Conservation (phyloP, 139 green algal species). For the Chlamydomonas urium region DNA sequence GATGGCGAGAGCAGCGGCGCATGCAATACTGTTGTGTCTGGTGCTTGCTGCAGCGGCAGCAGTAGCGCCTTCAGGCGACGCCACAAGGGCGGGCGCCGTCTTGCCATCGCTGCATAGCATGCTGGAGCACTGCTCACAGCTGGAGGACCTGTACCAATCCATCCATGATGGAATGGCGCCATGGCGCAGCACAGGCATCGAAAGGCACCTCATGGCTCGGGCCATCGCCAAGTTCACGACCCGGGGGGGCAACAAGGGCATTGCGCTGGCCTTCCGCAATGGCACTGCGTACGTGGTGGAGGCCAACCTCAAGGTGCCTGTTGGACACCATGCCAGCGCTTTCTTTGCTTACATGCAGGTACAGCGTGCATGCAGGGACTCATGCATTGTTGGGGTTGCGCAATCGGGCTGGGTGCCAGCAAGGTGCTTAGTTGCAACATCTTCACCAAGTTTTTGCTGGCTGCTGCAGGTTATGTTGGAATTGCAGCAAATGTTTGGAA, state of each 20-base stretch:
- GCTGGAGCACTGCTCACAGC: too few species aligned
- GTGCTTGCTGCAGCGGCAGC: too few species aligned
- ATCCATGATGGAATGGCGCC: too few species aligned
- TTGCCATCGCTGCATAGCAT: too few species aligned
- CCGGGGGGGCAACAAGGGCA: conserved; percentile 17
- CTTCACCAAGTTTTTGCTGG: background rate
- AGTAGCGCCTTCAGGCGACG: too few species aligned
- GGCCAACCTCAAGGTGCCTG: background rate
- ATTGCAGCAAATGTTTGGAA: conserved; percentile 28
- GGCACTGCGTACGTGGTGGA: conserved; percentile 30
- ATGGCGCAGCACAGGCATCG: too few species aligned
- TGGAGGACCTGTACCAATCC: too few species aligned
- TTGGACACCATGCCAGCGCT: conserved; percentile 37
- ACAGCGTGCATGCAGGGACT: background rate
- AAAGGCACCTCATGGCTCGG: too few species aligned
- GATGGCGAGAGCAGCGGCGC: too few species aligned
- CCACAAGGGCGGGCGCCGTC: too few species aligned
- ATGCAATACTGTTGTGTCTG: too few species aligned
- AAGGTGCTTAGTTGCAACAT: background rate
- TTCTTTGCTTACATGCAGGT: conserved; percentile 40
- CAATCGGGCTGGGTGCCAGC: background rate
- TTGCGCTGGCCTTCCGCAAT: conserved; percentile 27
- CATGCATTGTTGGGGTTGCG: too few species aligned
- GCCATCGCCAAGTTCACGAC: conserved; percentile 3
- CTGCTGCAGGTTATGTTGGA: conserved; percentile 29